phyloP scores from a whole-genome alignment of 2,329 filamentous ascomycete genomes.

The Chrysosporium queenslandicum region DNA sequence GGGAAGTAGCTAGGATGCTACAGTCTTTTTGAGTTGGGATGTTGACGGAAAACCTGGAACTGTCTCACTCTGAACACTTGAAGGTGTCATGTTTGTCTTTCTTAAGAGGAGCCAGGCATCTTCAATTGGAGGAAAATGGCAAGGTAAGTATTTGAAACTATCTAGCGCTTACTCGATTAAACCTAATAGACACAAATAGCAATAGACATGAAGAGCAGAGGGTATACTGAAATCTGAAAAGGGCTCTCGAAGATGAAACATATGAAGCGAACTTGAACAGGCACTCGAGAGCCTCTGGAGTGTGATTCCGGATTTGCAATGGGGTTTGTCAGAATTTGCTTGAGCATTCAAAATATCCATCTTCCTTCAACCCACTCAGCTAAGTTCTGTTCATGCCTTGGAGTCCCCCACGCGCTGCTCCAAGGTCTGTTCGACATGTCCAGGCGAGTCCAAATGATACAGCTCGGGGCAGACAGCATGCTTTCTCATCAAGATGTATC shows the following conservation, averaged over 20 bases:
- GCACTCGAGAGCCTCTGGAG: neutral
- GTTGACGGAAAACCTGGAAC: too few relatives aligned
- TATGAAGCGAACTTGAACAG: neutral
- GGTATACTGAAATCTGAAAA: neutral
- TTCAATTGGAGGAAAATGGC: too few relatives aligned
- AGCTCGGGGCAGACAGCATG: conserved; percentile 39
- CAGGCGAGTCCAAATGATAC: conserved; percentile 28
- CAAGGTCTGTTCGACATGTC: neutral
- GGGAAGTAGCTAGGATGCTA: too few relatives aligned
- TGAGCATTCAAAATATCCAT: neutral
- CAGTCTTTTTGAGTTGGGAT: too few relatives aligned
- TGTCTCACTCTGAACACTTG: too few relatives aligned
- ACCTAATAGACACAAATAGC: neutral
- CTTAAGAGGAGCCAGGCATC: too few relatives aligned
- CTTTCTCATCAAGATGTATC: conserved; percentile 46
- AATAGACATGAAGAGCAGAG: neutral
- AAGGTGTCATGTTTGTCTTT: too few relatives aligned
- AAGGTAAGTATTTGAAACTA: too few relatives aligned
- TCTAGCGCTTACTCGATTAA: too few relatives aligned
- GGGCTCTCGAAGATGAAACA: neutral
- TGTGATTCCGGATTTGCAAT: neutral
- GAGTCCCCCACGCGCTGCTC: neutral
- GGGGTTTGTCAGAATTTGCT: neutral
- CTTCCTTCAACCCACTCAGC: neutral
- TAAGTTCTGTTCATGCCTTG: neutral